These are phyloP conservation scores for Talaromyces sp. DNA, from an alignment of 2,329 filamentous ascomycete genomes.

Conservation along the genomic window DNA sequence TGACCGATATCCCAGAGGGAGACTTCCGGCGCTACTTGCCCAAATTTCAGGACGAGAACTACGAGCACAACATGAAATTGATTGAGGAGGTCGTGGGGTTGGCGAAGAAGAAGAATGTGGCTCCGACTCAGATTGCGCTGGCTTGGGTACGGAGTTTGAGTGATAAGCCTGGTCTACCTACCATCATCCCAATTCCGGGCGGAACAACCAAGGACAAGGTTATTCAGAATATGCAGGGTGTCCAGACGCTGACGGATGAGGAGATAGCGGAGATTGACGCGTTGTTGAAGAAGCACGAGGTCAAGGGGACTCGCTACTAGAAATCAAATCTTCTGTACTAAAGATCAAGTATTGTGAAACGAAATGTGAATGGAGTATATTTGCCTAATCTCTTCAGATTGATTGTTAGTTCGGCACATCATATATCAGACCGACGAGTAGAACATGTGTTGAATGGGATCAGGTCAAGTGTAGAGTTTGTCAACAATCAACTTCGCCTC, in stretches of 20 bases:
- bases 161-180: slow-evolving; percentile 40
- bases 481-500: slow-evolving; percentile 44
- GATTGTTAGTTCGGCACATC: not conserved
- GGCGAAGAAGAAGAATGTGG: slow-evolving; percentile 43
- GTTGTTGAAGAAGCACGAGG: slow-evolving; percentile 47
- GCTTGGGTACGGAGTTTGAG: slow-evolving; percentile 41
- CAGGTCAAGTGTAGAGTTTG: slow-evolving; percentile 48
- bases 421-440: not conserved
- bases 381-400: not conserved
- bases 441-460: slow-evolving; percentile 17
- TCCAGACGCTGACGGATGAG: slow-evolving; percentile 30
- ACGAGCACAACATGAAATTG: slow-evolving; percentile 50
- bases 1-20: slow-evolving; percentile 46
- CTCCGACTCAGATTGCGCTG: slow-evolving; percentile 48
- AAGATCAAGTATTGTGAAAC: not conserved
- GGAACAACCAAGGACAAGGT: slow-evolving; percentile 37
- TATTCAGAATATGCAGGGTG: slow-evolving; percentile 41
- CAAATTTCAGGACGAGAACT: slow-evolving; percentile 51
- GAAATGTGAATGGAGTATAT: not conserved
- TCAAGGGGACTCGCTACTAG: slow-evolving; percentile 33
- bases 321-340: no score
- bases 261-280: slow-evolving; percentile 50
- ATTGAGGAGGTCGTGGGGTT: slow-evolving; percentile 46
- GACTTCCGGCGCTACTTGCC: slow-evolving; percentile 46
- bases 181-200: slow-evolving; percentile 45